These are phyloP conservation scores for Coemansia sp. DNA, from an alignment of 192 early-diverging fungal genomes.

Conservation along the genomic window DNA sequence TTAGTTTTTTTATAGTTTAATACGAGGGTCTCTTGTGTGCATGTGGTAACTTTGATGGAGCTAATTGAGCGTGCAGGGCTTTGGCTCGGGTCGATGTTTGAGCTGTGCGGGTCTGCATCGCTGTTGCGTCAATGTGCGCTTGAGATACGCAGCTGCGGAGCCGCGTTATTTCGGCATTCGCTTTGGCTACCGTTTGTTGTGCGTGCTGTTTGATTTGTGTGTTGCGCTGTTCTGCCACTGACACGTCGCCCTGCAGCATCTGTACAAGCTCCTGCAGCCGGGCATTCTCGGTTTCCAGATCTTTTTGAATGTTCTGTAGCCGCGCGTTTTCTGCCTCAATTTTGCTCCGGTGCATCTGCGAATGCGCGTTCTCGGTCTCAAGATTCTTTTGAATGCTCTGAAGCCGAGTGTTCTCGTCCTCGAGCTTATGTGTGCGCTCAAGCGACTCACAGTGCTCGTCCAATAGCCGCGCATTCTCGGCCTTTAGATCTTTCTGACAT, in stretches of 20 bases:
- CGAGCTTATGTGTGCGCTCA: conserved; percentile 10
- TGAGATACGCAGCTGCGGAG: conserved; percentile 7
- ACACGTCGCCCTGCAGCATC: conserved; percentile 30
- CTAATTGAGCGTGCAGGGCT: conserved; percentile 37
- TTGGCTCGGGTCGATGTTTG: conserved; percentile 26
- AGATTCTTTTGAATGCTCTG: neutral
- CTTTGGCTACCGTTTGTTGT: conserved; percentile 33
- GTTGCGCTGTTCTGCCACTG: conserved; percentile 44
- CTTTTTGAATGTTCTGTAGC: too few relatives aligned
- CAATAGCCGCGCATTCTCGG: neutral
- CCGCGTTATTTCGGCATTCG: conserved; percentile 37
- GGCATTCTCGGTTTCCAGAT: conserved; percentile 18
- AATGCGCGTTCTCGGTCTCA: too few relatives aligned
- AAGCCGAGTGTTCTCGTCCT: conserved; percentile 24
- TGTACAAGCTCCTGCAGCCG: conserved; percentile 21
- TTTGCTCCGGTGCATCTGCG: too few relatives aligned
- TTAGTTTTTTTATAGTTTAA: conserved; percentile 11
- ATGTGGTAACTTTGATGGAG: conserved; percentile 21
- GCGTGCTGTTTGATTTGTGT: conserved; percentile 40
- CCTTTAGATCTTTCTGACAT: too few relatives aligned
- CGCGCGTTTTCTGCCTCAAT: too few relatives aligned
- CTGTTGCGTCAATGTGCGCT: conserved; percentile 6
- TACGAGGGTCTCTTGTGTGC: neutral
- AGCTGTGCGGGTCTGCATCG: conserved; percentile 1
- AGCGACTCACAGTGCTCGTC: conserved; percentile 22